Evolutionary conservation across 2,329 filamentous ascomycete species (phyloP).

Genomic region (Corinectria fuckeliana): DNA sequence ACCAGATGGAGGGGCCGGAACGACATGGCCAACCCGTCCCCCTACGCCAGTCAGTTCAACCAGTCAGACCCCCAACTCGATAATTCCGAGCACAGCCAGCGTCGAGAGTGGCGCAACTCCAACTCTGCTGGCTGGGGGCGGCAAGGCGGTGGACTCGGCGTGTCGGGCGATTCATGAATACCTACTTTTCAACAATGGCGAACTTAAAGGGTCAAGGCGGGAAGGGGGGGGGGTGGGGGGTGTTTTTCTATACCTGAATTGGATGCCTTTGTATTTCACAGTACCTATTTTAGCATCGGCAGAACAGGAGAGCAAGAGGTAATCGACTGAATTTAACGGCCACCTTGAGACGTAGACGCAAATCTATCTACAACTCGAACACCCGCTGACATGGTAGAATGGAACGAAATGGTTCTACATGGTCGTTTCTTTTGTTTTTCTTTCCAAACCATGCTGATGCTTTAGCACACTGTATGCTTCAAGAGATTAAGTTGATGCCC

Average conservation of each 20-base stretch:
- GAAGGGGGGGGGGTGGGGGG: constrained; percentile 21
- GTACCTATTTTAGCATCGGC: no score
- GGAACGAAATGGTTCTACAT: no score
- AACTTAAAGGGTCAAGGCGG: constrained; percentile 21
- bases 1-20: constrained; percentile 56
- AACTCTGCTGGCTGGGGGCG: constrained; percentile 51
- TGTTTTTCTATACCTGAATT: constrained; percentile 40
- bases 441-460: no score
- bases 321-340: no score
- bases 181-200: constrained; percentile 20
- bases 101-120: constrained; percentile 65
- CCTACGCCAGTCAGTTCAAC: constrained; percentile 54
- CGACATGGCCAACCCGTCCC: constrained; percentile 50
- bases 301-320: constrained; percentile 9
- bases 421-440: no score
- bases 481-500: no score
- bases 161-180: constrained; percentile 52
- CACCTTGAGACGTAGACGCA: no score
- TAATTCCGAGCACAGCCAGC: constrained; percentile 50
- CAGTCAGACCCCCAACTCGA: constrained; percentile 51
- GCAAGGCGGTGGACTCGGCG: constrained; percentile 57
- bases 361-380: no score
- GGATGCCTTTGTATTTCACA: no score
- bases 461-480: no score
- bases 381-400: no score